Percentiles rank a stretch among this genome's conserved stretches.
These are phyloP conservation scores for Solanum etuberosum DNA, from an alignment of 257 asterid genomes.

Conservation along the genomic window DNA sequence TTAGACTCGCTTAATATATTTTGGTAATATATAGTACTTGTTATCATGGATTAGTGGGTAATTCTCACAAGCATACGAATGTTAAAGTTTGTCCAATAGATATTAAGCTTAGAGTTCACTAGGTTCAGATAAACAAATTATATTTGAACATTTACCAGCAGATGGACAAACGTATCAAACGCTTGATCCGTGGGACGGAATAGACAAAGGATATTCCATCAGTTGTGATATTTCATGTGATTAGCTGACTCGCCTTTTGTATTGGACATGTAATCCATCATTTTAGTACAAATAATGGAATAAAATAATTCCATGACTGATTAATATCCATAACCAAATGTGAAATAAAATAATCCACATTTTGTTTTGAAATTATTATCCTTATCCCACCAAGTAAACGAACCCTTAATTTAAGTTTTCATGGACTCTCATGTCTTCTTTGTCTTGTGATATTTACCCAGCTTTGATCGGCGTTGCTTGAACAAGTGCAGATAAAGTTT, in stretches of 20 bases:
- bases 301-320: background rate
- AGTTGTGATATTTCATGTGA: background rate
- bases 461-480: conserved; percentile 75
- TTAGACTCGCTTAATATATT: too few species aligned
- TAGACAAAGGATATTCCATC: background rate
- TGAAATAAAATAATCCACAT: background rate
- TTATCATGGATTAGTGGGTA: too few species aligned
- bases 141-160: background rate
- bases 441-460: conserved; percentile 65
- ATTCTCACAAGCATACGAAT: background rate
- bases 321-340: background rate
- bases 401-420: background rate
- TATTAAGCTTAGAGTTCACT: background rate
- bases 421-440: background rate
- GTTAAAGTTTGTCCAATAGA: background rate
- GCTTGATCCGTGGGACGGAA: background rate
- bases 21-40: too few species aligned
- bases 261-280: background rate
- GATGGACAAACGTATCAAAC: background rate
- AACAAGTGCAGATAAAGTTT: conserved; percentile 84
- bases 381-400: background rate
- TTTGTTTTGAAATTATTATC: background rate
- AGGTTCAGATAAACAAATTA: background rate
- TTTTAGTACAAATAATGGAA: background rate
- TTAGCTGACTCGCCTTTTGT: background rate